Conservation (phyloP, 495 filamentous ascomycete species). For the Amorphotheca resinae region DNA sequence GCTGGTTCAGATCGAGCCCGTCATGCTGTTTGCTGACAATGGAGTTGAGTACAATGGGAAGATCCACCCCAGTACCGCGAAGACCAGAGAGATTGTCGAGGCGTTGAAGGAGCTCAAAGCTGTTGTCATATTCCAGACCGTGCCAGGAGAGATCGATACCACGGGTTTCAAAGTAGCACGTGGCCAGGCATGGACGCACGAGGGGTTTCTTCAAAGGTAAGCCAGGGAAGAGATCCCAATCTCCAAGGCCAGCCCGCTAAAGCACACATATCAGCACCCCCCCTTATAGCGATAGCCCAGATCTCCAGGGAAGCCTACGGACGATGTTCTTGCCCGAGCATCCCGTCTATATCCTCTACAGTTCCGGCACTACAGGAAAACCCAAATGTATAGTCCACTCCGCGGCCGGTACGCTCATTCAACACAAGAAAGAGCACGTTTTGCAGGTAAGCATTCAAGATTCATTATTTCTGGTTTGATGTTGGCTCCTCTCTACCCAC, state of each 20-base stretch:
- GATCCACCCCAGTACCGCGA: slow-evolving; percentile 48
- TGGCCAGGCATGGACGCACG: slow-evolving; percentile 29
- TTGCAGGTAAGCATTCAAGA: not conserved
- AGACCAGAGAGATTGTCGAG: slow-evolving; percentile 52
- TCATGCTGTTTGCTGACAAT: slow-evolving; percentile 66
- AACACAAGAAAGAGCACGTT: slow-evolving; percentile 45
- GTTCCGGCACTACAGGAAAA: slow-evolving; percentile 55
- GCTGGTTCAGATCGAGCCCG: slow-evolving; percentile 54
- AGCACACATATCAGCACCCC: too few relatives aligned
- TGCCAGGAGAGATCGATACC: slow-evolving; percentile 36
- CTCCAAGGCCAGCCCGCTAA: too few relatives aligned
- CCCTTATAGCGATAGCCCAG: too few relatives aligned
- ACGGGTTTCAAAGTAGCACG: slow-evolving; percentile 35
- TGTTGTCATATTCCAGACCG: slow-evolving; percentile 58
- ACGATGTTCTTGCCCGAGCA: slow-evolving; percentile 48
- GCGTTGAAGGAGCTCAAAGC: slow-evolving; percentile 49
- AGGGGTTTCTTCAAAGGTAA: slow-evolving; percentile 45
- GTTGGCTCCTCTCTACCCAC: not conserved
- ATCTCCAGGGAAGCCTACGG: not conserved
- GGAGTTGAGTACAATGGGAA: slow-evolving; percentile 65
- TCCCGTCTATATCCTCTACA: slow-evolving; percentile 60
- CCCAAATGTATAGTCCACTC: slow-evolving; percentile 69
- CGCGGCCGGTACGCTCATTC: slow-evolving; percentile 47
- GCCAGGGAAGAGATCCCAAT: too few relatives aligned
- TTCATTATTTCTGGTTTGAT: not conserved